Evolutionary conservation across 2,329 filamentous ascomycete species (phyloP), one percentile per base, ranked within the genome.

Genomic region (Penicillium capsulatum): DNA sequence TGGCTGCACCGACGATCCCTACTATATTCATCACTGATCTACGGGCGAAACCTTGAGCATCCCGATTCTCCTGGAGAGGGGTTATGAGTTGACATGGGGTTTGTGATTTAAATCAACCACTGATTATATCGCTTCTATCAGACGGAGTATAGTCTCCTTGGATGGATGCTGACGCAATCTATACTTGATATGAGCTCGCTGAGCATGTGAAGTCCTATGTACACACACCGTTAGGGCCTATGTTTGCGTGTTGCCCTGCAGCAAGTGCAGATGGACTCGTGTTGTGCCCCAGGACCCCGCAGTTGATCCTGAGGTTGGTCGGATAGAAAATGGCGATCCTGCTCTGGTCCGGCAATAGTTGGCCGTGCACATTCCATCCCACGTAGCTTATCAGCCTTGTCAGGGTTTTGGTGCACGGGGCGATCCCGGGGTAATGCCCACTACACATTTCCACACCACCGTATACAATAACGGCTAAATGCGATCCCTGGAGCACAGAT

Each of bases 191-290:
- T 5, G 9, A 45, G 44, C 50, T 51, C 51, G 45, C 53, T 48
- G 54, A 56, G 51, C 53, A 58, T 56, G 54, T 58, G 51, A 58
- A 56, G 43, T 42, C 31, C 27, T 7, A 14, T 28, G 13, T 14
- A 28, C 26, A 28, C 26, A n/a, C 26, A 28, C 26, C 26, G 10
- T 14, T 14, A 4, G 10, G 26, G 4, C 9, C 10, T 14, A 28
- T 28, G 26, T 28, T 28, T 28, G 26, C 26, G 26, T 28, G 26
- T 28, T 28, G 6, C 9, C 13, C 26, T 28, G 26, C 26, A 28
- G 26, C 19, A 22, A 22, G 19, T 22, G 19, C 19, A 22, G 19
- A 22, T 22, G 39, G 33, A 44, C 45, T 47, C 41, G 44, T 48
- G 39, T 48, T 39, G 38, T 27, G 30, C 45, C 27, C 17, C 16